Percentiles rank a stretch among this genome's conserved stretches.
Conservation (phyloP, 148 eudicot genomes). For the Pharnaceum exiguum region DNA sequence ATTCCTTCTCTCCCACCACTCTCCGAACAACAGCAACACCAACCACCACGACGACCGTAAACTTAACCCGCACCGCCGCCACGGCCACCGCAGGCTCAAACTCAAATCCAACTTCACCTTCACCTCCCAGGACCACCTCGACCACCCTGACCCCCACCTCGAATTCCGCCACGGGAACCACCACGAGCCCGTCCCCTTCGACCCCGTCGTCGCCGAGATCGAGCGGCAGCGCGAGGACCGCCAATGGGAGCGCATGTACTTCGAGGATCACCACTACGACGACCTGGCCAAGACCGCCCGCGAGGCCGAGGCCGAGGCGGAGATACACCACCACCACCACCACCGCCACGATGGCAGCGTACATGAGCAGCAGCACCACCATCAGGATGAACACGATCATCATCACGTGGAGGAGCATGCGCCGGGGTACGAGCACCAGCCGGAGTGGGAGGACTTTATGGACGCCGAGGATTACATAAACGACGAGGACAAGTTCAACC, state of each 20-base stretch:
- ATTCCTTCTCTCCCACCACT: slow-evolving; percentile 51
- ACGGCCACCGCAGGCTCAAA: slow-evolving; percentile 59
- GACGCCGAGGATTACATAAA: slow-evolving; percentile 85
- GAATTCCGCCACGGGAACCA: slow-evolving; percentile 28
- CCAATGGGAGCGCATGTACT: slow-evolving; percentile 52
- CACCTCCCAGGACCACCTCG: slow-evolving; percentile 18
- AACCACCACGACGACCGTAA: slow-evolving; percentile 12
- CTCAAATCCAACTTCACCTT: slow-evolving; percentile 61
- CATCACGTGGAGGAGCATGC: slow-evolving; percentile 25
- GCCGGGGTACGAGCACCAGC: slow-evolving; percentile 52
- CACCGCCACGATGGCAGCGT: too few relatives aligned
- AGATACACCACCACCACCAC: too few relatives aligned
- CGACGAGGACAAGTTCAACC: slow-evolving; percentile 84
- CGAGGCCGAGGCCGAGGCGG: slow-evolving; percentile 3
- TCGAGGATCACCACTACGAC: slow-evolving; percentile 36
- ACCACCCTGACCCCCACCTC: slow-evolving; percentile 15
- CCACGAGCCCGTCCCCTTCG: slow-evolving; percentile 63
- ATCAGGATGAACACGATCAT: too few relatives aligned
- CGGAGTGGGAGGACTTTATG: slow-evolving; percentile 88
- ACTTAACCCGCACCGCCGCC: slow-evolving; percentile 29
- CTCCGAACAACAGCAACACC: slow-evolving; percentile 22
- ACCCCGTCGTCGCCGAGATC: slow-evolving; percentile 81
- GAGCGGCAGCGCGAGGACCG: slow-evolving; percentile 58
- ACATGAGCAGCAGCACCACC: too few relatives aligned
- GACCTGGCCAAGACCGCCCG: slow-evolving; percentile 10